A percentile compares a stretch with the other conserved stretches of the same genome.
These are phyloP conservation scores for Rhizopogon salebrosus DNA, from an alignment of 768 basidiomycete species.

Conservation along the genomic window DNA sequence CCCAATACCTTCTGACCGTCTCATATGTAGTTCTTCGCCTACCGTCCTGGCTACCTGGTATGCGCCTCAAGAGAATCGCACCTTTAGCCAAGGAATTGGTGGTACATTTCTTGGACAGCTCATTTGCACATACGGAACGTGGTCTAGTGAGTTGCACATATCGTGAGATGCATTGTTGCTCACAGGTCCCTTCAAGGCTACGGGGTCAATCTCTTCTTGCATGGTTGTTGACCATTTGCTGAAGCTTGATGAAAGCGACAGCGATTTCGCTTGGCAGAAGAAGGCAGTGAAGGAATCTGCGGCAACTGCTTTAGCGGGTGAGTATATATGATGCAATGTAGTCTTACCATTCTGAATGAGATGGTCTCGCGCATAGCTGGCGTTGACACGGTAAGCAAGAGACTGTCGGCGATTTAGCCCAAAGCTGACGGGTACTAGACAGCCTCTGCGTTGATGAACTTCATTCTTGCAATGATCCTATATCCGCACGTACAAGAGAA, in stretches of 20 bases:
- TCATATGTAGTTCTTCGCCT: slow-evolving; percentile 3
- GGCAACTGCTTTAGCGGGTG: slow-evolving; percentile 1
- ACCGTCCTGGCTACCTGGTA: slow-evolving; percentile 9
- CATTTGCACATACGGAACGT: slow-evolving; percentile 15
- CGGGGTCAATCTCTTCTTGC: slow-evolving; percentile 6
- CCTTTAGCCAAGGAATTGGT: slow-evolving; percentile 10
- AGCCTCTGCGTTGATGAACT: background rate
- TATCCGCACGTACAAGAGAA: slow-evolving; percentile 6
- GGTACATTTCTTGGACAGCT: slow-evolving; percentile 14
- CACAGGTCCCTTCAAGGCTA: background rate
- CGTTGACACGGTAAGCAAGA: background rate
- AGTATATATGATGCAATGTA: background rate
- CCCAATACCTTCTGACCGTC: background rate
- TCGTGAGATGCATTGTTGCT: background rate
- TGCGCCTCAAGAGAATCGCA: slow-evolving; percentile 8
- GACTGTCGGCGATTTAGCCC: background rate
- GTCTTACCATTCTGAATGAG: background rate
- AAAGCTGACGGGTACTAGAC: background rate
- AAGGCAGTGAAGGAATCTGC: slow-evolving; percentile 1
- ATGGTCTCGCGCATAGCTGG: background rate
- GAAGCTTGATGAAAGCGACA: background rate
- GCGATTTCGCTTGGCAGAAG: background rate
- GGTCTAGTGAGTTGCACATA: background rate
- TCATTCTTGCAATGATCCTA: slow-evolving; percentile 8
- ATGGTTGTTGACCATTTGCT: slow-evolving; percentile 1